A percentile compares a stretch with the other conserved stretches of the same genome.
Conservation (phyloP, 2,329 filamentous ascomycete genomes). For the Aschersonia sp. region DNA sequence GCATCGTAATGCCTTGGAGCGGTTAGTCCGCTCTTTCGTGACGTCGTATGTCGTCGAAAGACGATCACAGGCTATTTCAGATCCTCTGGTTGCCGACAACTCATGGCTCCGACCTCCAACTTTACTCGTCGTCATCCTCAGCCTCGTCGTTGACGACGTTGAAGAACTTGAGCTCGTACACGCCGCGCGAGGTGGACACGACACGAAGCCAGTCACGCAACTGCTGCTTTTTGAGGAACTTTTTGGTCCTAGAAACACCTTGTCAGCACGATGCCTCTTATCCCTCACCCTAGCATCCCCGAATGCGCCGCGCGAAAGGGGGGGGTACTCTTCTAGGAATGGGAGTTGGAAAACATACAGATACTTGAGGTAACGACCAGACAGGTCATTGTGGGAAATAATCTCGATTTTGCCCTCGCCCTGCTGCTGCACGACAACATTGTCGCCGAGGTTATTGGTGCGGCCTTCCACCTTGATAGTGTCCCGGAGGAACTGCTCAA, state of each 20-base stretch:
- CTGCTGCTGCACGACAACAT: constrained; percentile 75
- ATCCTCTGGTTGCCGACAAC: not conserved
- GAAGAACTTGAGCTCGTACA: constrained; percentile 99
- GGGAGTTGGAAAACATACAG: constrained; percentile 46
- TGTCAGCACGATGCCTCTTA: not conserved
- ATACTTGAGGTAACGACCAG: constrained; percentile 99
- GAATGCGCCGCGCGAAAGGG: not conserved
- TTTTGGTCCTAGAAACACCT: constrained; percentile 68
- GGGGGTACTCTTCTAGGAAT: not conserved
- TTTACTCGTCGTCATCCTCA: constrained; percentile 98
- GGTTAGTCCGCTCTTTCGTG: too few relatives aligned
- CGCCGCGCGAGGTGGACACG: constrained; percentile 92
- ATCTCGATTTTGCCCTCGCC: constrained; percentile 98
- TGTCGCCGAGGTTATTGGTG: constrained; percentile 94
- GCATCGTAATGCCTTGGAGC: too few relatives aligned
- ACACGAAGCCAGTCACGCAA: constrained; percentile 99
- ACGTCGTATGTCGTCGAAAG: not conserved
- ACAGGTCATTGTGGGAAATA: constrained; percentile 94
- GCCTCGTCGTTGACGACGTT: constrained; percentile 98
- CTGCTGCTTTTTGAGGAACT: constrained; percentile 99
- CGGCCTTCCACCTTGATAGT: constrained; percentile 99
- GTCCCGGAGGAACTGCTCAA: constrained; percentile 99
- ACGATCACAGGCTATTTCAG: not conserved
- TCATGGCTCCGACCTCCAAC: constrained; percentile 6
- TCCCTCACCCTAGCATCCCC: not conserved